Evolutionary conservation across 2,329 filamentous ascomycete species (phyloP), one percentile per base, ranked within the genome.

Genomic region (Pestalotiopsis sp.): DNA sequence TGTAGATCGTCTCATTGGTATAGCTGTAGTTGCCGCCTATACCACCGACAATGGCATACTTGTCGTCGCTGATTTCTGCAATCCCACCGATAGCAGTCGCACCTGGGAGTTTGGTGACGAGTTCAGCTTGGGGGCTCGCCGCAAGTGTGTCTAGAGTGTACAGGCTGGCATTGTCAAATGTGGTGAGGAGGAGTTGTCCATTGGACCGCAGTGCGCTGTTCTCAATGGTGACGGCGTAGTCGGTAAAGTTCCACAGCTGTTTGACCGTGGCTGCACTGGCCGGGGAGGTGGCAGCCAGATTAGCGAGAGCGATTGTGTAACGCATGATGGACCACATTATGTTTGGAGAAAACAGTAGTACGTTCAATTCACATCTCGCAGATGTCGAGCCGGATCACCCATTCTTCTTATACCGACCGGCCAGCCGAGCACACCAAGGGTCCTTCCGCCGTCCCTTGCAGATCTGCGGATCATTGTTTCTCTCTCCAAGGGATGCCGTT

Each of bases 1-100:
- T 70, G 66, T 66, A 71, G 66, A 71, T 67, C 13, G 70, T 71
- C 56, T 71, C 70, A 36, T 71, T 64, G 38, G 66, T 66, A 38
- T 71, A 71, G 31, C 57, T 66, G 61, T 67, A 71, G 57, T 64
- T 65, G 20, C 68, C 70, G 11, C 68, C 36, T 20, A 71, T 60
- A 20, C 70, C 68, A 20, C 70, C 64, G 3, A 58, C 64, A 23
- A 66, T 58, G 27, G 64, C 64, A 58, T 66, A 66, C 49, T 66
- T 66, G 31, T 66, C 64, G 45, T 20, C n/a, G 36, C 49, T 45
- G 31, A 66, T 66, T 23, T 45, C 31, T 2, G 64, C 64, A 31
- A 66, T 66, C 13, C 25, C 64, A 14, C 62, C 38, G 14, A 66
- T 66, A 20, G 64, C 45, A 23, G 62, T 65, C 5, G 64, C 64